phyloP scores from a whole-genome alignment of 2,329 filamentous ascomycete genomes.

The Intubia oerlemansii region DNA sequence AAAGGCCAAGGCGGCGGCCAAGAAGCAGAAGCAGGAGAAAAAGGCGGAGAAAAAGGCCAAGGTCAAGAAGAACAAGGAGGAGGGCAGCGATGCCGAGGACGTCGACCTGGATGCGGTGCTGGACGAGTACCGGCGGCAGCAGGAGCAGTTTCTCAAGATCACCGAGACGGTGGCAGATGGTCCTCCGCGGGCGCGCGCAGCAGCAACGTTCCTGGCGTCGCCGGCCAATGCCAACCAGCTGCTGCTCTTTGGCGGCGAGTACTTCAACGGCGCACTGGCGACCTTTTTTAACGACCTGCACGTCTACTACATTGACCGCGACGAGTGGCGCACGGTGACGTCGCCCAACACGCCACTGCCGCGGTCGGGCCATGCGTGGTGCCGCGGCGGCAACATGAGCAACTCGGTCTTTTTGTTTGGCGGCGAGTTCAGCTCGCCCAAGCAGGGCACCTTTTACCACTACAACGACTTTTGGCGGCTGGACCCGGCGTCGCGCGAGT shows the following conservation, averaged over 20 bases:
- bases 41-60: conserved; percentile 79
- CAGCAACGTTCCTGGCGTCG: conserved; percentile 63
- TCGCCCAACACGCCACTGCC: conserved; percentile 83
- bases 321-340: conserved; percentile 80
- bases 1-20: conserved; percentile 32
- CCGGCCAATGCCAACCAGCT: conserved; percentile 75
- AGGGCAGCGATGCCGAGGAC: conserved; percentile 78
- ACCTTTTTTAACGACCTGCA: conserved; percentile 46
- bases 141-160: conserved; percentile 85
- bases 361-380: conserved; percentile 86
- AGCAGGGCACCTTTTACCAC: conserved; percentile 96
- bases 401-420: conserved; percentile 82
- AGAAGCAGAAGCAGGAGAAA: conserved; percentile 62
- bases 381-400: conserved; percentile 59
- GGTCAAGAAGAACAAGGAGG: conserved; percentile 47
- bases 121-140: conserved; percentile 77
- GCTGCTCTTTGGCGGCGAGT: conserved; percentile 85
- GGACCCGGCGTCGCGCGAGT: conserved; percentile 67
- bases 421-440: conserved; percentile 88
- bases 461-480: conserved; percentile 98
- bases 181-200: conserved; percentile 59
- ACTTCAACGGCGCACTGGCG: conserved; percentile 79
- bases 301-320: conserved; percentile 56
- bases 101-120: conserved; percentile 85
- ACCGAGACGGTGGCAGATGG: conserved; percentile 54